Evolutionary conservation across 331 rosid genomes (phyloP).

Genomic region (Cucumis variabilis): DNA sequence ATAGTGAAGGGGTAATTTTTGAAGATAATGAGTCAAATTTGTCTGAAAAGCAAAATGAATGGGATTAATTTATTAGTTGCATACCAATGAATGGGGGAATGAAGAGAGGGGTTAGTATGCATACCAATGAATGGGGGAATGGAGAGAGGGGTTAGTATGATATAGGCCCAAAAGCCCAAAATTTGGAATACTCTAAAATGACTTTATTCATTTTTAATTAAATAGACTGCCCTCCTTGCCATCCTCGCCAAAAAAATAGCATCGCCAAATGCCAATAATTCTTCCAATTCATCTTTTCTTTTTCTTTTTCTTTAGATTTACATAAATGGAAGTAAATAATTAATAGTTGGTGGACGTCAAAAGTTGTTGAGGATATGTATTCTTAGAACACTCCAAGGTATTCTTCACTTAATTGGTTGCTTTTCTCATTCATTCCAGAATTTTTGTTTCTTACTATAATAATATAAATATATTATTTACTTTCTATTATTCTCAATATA

Average conservation of each 20-base stretch:
- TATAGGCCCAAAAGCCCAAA: neutral
- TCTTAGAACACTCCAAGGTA: neutral
- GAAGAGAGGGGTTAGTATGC: neutral
- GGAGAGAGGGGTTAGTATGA: neutral
- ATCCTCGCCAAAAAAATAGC: constrained; percentile 4
- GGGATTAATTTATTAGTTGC: neutral
- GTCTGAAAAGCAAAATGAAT: neutral
- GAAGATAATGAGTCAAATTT: neutral
- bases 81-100: neutral
- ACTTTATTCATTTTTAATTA: constrained; percentile 7
- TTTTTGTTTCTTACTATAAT: neutral
- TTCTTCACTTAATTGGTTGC: constrained; percentile 2
- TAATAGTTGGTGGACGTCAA: constrained; percentile 1
- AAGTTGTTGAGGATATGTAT: constrained; percentile 10
- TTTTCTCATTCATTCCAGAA: neutral
- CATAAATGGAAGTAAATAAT: neutral
- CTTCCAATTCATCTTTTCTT: no score
- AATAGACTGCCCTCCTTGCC: neutral
- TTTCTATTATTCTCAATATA: no score
- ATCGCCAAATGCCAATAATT: neutral
- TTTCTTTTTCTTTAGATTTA: neutral
- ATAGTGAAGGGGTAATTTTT: neutral
- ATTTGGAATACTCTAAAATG: neutral
- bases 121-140: neutral
- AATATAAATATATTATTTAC: no score